Base-by-base conservation (phyloP, 2,329 filamentous ascomycete genomes). In the Tympanopsis confertula region DNA sequence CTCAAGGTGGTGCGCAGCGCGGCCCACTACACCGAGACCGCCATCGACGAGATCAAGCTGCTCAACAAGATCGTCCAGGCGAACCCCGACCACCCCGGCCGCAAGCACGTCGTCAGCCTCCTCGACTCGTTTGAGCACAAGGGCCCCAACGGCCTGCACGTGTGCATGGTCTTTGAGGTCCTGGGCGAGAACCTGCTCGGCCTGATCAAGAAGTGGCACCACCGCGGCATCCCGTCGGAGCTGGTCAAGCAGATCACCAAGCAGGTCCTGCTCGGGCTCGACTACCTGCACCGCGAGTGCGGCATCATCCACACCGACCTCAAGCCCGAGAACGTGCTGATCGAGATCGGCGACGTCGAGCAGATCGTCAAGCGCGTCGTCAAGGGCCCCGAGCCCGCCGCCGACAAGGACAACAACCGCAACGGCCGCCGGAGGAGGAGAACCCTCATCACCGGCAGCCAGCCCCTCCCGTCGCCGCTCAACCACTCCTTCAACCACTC, bases 261-360 rank as follows among this genome's bases (percentile, higher is more conserved):
- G 17, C 30, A 33, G 15, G 30, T 33, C 7, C 15, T 33, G 7
- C 15, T 33, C 10, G 30, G 30, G 7, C 15, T 33, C 7, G 30
- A 33, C 15, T 33, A 33, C 30, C 7, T 33, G 30, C 30, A 33
- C 15, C 30, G 30, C 10, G 30, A 33, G 15, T 33, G 30, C 15
- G 30, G 30, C 30, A 33, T 33, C 15, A 33, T 33, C 15, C 30
- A 33, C 15, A 33, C 30, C 12, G 89, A 95, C 56, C 65, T 96
- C 49, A 95, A 98, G 61, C 91, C 91, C 36, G 91, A 98, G 58
- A 98, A 98, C 54, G 91, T 98, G 20, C 69, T 98, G 46, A 96
- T 98, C 56, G 91, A 98, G 63, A 95, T 98, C 53, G 91, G 91
- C 47, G 91, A 98, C 50, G 91, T 98, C 37, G 91, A 98, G 66